Evolutionary conservation across 768 basidiomycete species (phyloP), one percentile per base, ranked within the genome.

Genomic region (Royoungia palumana): DNA sequence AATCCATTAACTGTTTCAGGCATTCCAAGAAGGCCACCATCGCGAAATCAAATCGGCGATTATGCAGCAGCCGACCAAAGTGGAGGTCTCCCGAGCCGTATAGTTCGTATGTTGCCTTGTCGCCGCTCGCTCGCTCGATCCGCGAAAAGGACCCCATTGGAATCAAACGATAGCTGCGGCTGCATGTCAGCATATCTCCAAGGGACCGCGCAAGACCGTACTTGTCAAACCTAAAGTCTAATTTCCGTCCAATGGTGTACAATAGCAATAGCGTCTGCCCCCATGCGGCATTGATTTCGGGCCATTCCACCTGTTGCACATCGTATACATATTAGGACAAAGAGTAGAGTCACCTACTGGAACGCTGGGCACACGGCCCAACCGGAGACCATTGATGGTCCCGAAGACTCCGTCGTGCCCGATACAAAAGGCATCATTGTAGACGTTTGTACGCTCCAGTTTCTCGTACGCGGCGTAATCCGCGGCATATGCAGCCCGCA

Each of bases 271-370:
- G 74, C 0, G 94, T 91, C 63, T 96, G 87, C 2, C 96, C 96
- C 94, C 95, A 96, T 16, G 96, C 96, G 11, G 96, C 96, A 62
- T 98, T 98, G 66, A 98, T 94, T 70, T 99, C 96, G 3, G 91
- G 82, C 94, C 94, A 99, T 63, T 98, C 96, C 25, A 98, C 94
- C 83, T 91, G 53, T 9, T 50, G 32, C n/a, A 36, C 13, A 25
- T 55, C 56, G 47, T 57, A 42, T 49, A 50, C 46, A 49, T 21
- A 40, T 20, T 14, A 48, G 11, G 24, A 34, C 50, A 49, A 34
- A n/a, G 22, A 38, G 7, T 38, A 43, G 16, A 41, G 21, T 13
- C 40, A 72, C 83, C 35, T 64, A 90, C 89, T n/a, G 83, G 84
- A 39, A 88, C 83, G 24, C 84, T 83, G 37, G 89, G 82, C 10